Evolutionary conservation across 1,139 yeast genomes (phyloP), one percentile per base, ranked within the genome.

Genomic region (Kodamaea ohmeri): DNA sequence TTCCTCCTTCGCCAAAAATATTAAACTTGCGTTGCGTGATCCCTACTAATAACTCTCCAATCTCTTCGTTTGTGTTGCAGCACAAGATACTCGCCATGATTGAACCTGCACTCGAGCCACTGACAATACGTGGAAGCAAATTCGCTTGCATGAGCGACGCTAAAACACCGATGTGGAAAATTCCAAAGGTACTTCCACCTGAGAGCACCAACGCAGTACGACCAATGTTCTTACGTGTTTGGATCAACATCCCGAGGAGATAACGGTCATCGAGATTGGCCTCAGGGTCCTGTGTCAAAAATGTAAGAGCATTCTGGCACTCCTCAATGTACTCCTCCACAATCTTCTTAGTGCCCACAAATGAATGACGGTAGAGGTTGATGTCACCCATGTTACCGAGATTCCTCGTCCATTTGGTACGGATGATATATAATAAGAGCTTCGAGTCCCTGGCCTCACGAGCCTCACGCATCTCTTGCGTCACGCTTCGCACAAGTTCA

Each of bases 71-170:
- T 11, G 82, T 77, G 53, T 85, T 88, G 14, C 86, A 83, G 53
- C 96, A 88, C 36, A 92, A 67, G 13, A 90, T 78, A 40, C 96
- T 78, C 9, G 98, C 97, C 41, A 94, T 83, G 39, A 92, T 90
- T 1, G 97, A 89, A 13, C 99, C 99, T 0, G 97, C 96, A 11
- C 96, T 87, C 8, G 96, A 84, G 0, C 99, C 98, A 37, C 95
- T 84, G n/a, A 92, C 78, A 35, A 92, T 87, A 35, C 89, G 71
- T 0, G 99, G 99, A 30, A 92, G 65, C 25, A 90, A 67, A 38
- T 83, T 80, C 34, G 77, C 74, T 49, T 86, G 94, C 35, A 83
- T 64, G 29, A 92, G 68, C 6, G 94, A 85, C 5, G 89, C 78
- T 38, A 90, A 67, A 0, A 92, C 97, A 0, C 99, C 99, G 40